Evolutionary conservation across 2,329 filamentous ascomycete species (phyloP), one percentile per base, ranked within the genome.

Genomic region (Fusarium caatingaense): DNA sequence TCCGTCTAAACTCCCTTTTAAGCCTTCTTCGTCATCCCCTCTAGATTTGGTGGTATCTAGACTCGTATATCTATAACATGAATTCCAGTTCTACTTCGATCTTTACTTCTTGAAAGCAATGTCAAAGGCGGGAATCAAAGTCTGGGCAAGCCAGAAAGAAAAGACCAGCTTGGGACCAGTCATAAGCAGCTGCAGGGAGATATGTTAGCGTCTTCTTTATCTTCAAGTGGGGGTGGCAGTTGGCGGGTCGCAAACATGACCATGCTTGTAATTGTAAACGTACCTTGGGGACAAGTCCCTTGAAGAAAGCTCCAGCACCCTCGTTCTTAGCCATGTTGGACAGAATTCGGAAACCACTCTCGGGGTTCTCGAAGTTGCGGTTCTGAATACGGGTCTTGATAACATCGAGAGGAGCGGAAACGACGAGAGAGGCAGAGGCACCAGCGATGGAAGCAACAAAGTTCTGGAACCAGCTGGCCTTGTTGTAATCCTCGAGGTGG

Each of bases 341-440:
- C 68, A 99, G 84, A 76, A 99, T 98, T 77, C 89, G 89, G 87
- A 97, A 93, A 45, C 96, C 96, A 74, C 92, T 92, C 85, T 98
- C 94, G 64, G 95, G 95, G 86, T 97, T 96, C 71, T 99, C 96
- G 76, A 99, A 99, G 86, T 99, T 98, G 78, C 92, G 90, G 88
- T 98, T 98, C 84, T 98, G 95, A 76, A 98, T 97, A 77, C 95
- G 90, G 64, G 95, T 98, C 88, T 98, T 98, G 88, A 98, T 96
- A 74, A 98, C 95, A 79, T 98, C 95, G 64, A 98, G 88, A 28
- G 95, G 95, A 25, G 94, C 94, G n/a, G 94, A 98, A 51, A 99
- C 95, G 50, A 99, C 82, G 48, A 99, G 88, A n/a, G 94, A 98
- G 15, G 96, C 94, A 58, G 93, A 96, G 56, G 96, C 96, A 84